Evolutionary conservation across 768 basidiomycete species (phyloP).

Genomic region (Lactarius sanguifluus): DNA sequence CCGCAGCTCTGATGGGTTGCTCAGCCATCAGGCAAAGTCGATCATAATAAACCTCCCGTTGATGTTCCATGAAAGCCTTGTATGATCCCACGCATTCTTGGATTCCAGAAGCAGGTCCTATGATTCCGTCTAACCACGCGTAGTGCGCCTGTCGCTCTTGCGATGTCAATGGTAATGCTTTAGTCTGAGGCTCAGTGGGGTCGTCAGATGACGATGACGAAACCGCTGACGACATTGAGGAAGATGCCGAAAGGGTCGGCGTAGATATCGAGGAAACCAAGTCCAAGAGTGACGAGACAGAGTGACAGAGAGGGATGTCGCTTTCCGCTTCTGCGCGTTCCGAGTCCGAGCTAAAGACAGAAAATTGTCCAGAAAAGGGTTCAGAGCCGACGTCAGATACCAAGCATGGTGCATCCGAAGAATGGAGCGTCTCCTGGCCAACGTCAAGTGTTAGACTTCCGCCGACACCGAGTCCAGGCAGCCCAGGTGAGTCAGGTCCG

Average conservation of each 20-base stretch:
- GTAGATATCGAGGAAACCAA: slow-evolving; percentile 18
- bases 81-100: slow-evolving; percentile 56
- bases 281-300: slow-evolving; percentile 31
- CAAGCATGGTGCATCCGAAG: slow-evolving; percentile 6
- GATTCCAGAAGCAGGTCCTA: slow-evolving; percentile 47
- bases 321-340: slow-evolving; percentile 4
- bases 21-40: slow-evolving; percentile 33
- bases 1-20: slow-evolving; percentile 5
- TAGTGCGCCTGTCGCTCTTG: slow-evolving; percentile 54
- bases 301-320: slow-evolving; percentile 14
- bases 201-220: slow-evolving; percentile 22
- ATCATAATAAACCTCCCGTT: slow-evolving; percentile 48
- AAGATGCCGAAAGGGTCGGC: slow-evolving; percentile 13
- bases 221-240: slow-evolving; percentile 14
- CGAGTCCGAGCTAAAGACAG: slow-evolving; percentile 2
- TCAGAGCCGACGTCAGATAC: slow-evolving; percentile 8
- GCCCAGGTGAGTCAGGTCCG: not conserved
- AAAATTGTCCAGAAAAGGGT: slow-evolving; percentile 17
- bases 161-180: slow-evolving; percentile 22
- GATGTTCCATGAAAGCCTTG: slow-evolving; percentile 50
- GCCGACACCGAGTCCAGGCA: slow-evolving; percentile 10
- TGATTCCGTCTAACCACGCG: slow-evolving; percentile 47
- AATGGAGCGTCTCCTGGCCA: slow-evolving; percentile 1
- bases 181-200: slow-evolving; percentile 16
- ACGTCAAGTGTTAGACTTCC: not conserved